Conservation (phyloP, 352 stramenopile genomes). For the Phytophthora pistaciae region DNA sequence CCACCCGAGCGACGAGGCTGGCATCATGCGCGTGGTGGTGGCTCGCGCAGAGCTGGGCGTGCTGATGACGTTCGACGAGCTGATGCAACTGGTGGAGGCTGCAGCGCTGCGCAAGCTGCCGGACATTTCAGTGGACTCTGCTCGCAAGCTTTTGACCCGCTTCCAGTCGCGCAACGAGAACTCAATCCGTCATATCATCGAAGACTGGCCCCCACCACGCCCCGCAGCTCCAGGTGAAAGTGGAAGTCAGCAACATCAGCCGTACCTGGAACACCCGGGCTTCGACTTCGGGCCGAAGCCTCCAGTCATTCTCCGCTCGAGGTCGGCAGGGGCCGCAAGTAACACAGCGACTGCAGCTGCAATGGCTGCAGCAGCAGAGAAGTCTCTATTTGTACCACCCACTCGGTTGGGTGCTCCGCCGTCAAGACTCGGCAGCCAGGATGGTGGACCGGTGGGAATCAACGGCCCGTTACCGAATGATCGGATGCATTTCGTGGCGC, state of each 20-base stretch:
- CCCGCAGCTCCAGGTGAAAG: not conserved
- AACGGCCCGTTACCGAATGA: not conserved
- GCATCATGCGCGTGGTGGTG: slow-evolving; percentile 64
- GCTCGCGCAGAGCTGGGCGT: slow-evolving; percentile 67
- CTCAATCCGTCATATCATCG: slow-evolving; percentile 60
- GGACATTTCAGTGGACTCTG: slow-evolving; percentile 63
- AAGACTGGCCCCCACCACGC: slow-evolving; percentile 44
- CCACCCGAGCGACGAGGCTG: slow-evolving; percentile 60
- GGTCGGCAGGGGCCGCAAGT: not conserved
- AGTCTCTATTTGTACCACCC: slow-evolving; percentile 9
- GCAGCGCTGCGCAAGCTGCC: slow-evolving; percentile 64
- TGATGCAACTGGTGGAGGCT: slow-evolving; percentile 66
- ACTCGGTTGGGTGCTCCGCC: slow-evolving; percentile 8
- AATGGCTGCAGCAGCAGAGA: slow-evolving; percentile 16
- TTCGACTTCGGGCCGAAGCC: slow-evolving; percentile 18
- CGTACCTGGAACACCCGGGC: slow-evolving; percentile 27
- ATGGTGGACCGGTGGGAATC: not conserved
- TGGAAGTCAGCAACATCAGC: slow-evolving; percentile 2
- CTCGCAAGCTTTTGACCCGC: slow-evolving; percentile 51
- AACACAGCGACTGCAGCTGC: not conserved
- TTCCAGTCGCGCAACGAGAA: slow-evolving; percentile 67
- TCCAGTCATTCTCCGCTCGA: slow-evolving; percentile 9
- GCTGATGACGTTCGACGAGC: slow-evolving; percentile 74
- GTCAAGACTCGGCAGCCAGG: not conserved
- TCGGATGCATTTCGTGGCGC: slow-evolving; percentile 6